These are phyloP conservation scores for Mallotus repandus DNA, from an alignment of 441 rosid species.

Conservation along the genomic window DNA sequence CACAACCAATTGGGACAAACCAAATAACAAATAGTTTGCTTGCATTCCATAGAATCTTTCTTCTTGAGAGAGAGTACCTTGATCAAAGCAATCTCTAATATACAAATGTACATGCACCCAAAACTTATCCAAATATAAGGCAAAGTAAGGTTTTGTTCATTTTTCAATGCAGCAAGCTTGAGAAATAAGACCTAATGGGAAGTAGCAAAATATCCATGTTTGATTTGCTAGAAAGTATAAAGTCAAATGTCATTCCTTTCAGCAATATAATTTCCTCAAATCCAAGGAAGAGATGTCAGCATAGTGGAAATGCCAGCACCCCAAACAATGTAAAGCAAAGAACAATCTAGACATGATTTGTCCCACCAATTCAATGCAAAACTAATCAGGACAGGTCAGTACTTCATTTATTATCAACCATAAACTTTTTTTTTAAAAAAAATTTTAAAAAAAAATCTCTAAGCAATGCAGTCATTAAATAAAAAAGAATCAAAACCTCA, in stretches of 20 bases:
- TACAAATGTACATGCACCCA: background rate
- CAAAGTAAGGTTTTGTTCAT: background rate
- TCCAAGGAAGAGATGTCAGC: background rate
- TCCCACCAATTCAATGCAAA: background rate
- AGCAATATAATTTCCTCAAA: background rate
- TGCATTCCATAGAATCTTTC: background rate
- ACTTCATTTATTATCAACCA: background rate
- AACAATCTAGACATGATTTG: background rate
- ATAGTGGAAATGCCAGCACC: background rate
- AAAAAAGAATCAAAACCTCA: background rate
- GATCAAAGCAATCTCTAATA: background rate
- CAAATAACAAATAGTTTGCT: background rate
- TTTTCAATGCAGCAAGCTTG: background rate
- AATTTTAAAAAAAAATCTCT: too few species aligned
- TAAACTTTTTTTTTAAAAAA: too few species aligned
- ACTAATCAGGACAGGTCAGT: background rate
- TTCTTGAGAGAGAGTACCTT: background rate
- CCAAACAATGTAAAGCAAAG: background rate
- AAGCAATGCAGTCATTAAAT: too few species aligned
- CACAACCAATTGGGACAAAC: background rate
- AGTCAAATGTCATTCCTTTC: background rate
- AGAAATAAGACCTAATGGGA: background rate
- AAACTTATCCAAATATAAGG: background rate
- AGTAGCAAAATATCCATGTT: background rate
- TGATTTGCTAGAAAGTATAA: background rate